Conservation (phyloP, 2,329 filamentous ascomycete genomes). For the Beauveria asiatica region DNA sequence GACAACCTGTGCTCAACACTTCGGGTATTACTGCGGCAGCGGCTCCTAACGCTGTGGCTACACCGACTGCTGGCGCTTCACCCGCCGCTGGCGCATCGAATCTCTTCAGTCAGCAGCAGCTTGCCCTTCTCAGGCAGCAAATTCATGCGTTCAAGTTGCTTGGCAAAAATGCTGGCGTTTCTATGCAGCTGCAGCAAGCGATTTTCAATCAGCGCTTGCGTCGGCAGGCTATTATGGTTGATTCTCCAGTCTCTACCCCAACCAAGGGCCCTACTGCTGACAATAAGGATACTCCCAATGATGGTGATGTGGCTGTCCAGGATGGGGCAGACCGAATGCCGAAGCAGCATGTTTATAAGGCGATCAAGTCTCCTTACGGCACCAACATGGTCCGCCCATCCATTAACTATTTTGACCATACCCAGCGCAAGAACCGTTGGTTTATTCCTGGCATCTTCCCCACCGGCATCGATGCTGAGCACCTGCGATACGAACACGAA, state of each 20-base stretch:
- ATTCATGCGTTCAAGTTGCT: slow-evolving; percentile 88
- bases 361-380: slow-evolving; percentile 65
- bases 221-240: slow-evolving; percentile 45
- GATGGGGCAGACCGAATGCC: slow-evolving; percentile 24
- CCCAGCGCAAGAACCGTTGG: slow-evolving; percentile 63
- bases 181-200: slow-evolving; percentile 68
- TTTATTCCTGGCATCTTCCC: slow-evolving; percentile 86
- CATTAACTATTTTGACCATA: slow-evolving; percentile 76
- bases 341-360: slow-evolving; percentile 54
- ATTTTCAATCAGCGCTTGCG: slow-evolving; percentile 69
- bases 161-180: slow-evolving; percentile 77
- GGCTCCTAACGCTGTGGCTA: slow-evolving; percentile 23
- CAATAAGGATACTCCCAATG: slow-evolving; percentile 27
- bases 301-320: slow-evolving; percentile 25
- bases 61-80: slow-evolving; percentile 23
- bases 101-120: slow-evolving; percentile 68
- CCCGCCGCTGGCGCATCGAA: slow-evolving; percentile 36
- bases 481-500: slow-evolving; percentile 78
- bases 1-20: slow-evolving; percentile 25
- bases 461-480: slow-evolving; percentile 78
- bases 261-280: slow-evolving; percentile 21
- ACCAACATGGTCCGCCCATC: slow-evolving; percentile 41
- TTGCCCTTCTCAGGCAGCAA: slow-evolving; percentile 71
- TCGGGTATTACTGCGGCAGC: slow-evolving; percentile 33
- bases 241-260: slow-evolving; percentile 32